Base-by-base conservation (phyloP, 139 green algal species). In the Edaphochlamys debaryana region DNA sequence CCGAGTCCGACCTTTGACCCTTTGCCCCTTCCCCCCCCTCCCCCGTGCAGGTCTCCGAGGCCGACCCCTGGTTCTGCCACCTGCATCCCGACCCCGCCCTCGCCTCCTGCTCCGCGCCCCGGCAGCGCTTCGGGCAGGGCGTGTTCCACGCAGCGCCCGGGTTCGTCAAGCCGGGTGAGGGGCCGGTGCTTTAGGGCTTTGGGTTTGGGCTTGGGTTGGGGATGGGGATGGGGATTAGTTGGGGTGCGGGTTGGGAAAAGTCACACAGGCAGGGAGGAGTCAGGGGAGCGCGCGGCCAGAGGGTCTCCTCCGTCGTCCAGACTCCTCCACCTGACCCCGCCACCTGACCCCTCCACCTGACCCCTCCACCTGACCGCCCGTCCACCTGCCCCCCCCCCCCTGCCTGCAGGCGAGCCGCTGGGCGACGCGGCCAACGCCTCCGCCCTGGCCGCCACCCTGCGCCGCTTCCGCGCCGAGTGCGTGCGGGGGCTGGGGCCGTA, bases 51-150 rank as follows among this genome's bases (percentile, higher is more conserved):
- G 67, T 77, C 3, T 37, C 36, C 7, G 15, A 70, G 7, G 73
- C 77, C 4, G 79, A 69, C 2, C 36, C 70, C 4, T 97, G 93
- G 93, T 89, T 93, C 34, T 97, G 94, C 84, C 64, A 75, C 50
- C 87, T 95, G 86, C 92, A 94, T 85, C 87, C 92, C 1, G 79
- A 93, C 48, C 45, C 81, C 3, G 63, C 66, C 15, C 30, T 76
- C 9, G 66, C 67, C 27, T 85, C 80, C 66, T 95, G 93, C 80
- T 32, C 79, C 0, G 70, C 84, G 36, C 69, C 85, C 0, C 71
- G 91, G 30, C 85, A 91, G 74, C 52, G 25, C 20, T 67, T 68
- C 23, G 52, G 34, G 42, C 27, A 22, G 38, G 62, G 63, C 17
- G 32, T 36, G 52, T 88, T 88, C 64, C 36, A 37, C 25, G 67